These are phyloP conservation scores for Hymenoscyphus albidus DNA, from an alignment of 2,329 filamentous ascomycete genomes.

Conservation along the genomic window DNA sequence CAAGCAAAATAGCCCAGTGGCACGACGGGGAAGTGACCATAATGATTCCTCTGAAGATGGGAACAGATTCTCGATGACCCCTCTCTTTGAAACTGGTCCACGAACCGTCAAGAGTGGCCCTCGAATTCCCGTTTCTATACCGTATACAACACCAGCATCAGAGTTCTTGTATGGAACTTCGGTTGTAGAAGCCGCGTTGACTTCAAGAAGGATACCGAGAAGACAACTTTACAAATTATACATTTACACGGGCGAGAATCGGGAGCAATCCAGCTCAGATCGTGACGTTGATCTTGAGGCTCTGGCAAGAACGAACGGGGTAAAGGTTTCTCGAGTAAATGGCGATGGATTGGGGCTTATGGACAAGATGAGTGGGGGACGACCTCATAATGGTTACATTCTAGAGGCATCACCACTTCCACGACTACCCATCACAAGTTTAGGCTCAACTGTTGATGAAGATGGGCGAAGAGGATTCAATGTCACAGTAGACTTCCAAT, in stretches of 20 bases:
- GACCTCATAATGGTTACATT: constrained; percentile 87
- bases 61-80: neutral
- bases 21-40: neutral
- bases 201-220: constrained; percentile 46
- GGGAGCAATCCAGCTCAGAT: constrained; percentile 45
- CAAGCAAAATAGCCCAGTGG: neutral
- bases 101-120: constrained; percentile 17
- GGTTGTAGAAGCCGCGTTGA: constrained; percentile 75
- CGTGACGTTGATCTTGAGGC: constrained; percentile 43
- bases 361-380: constrained; percentile 75
- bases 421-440: constrained; percentile 58
- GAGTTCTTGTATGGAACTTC: constrained; percentile 87
- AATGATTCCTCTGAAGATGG: neutral
- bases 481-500: constrained; percentile 62
- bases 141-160: constrained; percentile 80
- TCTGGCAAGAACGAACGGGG: constrained; percentile 45
- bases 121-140: constrained; percentile 42
- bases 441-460: constrained; percentile 38
- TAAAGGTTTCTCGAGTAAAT: constrained; percentile 56
- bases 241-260: constrained; percentile 59
- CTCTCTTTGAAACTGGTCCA: neutral
- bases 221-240: constrained; percentile 84
- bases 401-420: constrained; percentile 84
- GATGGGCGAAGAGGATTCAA: constrained; percentile 47
- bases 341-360: constrained; percentile 64